Conservation (phyloP, 345 rosid genomes). For the Anastatica hierochuntica region DNA sequence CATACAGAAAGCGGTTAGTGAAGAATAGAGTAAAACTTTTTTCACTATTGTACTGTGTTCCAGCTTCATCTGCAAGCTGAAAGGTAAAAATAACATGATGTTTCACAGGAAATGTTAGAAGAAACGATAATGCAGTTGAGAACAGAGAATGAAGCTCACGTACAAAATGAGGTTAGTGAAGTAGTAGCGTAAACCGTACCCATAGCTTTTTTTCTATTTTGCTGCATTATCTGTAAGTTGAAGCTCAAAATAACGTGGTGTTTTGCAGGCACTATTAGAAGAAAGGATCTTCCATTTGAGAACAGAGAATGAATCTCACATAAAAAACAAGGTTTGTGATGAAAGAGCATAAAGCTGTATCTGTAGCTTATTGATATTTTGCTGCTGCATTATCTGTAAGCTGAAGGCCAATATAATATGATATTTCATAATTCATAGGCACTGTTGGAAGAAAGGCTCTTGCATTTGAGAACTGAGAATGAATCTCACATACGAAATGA, state of each 20-base stretch:
- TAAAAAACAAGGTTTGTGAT: constrained; percentile 16
- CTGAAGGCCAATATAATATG: neutral
- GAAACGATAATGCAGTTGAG: constrained; percentile 16
- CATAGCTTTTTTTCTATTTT: neutral
- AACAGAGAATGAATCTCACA: constrained; percentile 20
- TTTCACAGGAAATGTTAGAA: constrained; percentile 16
- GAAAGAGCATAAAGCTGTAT: neutral
- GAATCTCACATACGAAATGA: constrained; percentile 26
- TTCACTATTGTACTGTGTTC: neutral
- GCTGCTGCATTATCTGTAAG: constrained; percentile 1
- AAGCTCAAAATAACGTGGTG: constrained; percentile 3
- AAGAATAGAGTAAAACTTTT: neutral
- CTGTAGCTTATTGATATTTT: neutral
- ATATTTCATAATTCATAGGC: constrained; percentile 22
- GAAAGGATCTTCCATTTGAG: constrained; percentile 14
- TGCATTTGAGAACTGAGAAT: constrained; percentile 25
- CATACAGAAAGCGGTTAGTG: constrained; percentile 39
- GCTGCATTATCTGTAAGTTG: constrained; percentile 1
- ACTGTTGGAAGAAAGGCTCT: constrained; percentile 31
- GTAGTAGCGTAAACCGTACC: neutral
- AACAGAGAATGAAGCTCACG: constrained; percentile 19
- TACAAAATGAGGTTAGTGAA: constrained; percentile 15
- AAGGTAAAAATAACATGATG: neutral
- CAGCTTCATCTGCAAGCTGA: constrained; percentile 3
- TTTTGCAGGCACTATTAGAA: constrained; percentile 13